Percentiles rank a stretch among this genome's conserved stretches.
Evolutionary conservation across 352 stramenopile genomes (phyloP).

Genomic region (Globisporangium parvum): DNA sequence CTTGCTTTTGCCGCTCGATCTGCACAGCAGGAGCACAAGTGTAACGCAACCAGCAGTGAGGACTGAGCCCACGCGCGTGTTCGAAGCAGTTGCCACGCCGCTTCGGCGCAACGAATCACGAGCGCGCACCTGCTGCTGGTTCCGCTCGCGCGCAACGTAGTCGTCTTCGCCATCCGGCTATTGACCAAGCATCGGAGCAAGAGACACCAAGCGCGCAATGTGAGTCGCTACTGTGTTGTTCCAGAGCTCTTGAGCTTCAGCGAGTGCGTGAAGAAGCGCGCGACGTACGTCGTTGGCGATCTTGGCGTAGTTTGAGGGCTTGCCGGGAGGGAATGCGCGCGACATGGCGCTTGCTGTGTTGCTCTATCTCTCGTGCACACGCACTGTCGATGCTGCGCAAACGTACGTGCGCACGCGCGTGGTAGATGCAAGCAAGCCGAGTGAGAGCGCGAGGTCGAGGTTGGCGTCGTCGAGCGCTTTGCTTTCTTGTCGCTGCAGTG

Average conservation of each 20-base stretch:
- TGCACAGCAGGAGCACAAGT: constrained; percentile 2
- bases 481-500: no score
- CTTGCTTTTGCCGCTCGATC: constrained; percentile 75
- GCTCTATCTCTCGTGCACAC: no score
- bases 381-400: no score
- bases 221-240: no score
- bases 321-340: constrained; percentile 48
- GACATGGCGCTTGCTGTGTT: constrained; percentile 26
- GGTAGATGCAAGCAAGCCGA: no score
- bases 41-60: no score
- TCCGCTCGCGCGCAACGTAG: constrained; percentile 38
- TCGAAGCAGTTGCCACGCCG: no score
- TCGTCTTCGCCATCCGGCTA: constrained; percentile 59
- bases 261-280: background rate
- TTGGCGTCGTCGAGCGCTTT: no score
- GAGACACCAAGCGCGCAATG: background rate
- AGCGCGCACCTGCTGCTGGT: constrained; percentile 38
- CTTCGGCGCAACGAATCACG: no score
- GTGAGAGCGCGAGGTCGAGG: no score
- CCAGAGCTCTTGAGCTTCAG: background rate
- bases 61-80: background rate
- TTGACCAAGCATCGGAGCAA: background rate
- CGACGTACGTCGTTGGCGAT: constrained; percentile 58
- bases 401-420: no score
- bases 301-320: constrained; percentile 63